Evolutionary conservation across 2,329 filamentous ascomycete species (phyloP).

Genomic region (Fusarium floridanum): DNA sequence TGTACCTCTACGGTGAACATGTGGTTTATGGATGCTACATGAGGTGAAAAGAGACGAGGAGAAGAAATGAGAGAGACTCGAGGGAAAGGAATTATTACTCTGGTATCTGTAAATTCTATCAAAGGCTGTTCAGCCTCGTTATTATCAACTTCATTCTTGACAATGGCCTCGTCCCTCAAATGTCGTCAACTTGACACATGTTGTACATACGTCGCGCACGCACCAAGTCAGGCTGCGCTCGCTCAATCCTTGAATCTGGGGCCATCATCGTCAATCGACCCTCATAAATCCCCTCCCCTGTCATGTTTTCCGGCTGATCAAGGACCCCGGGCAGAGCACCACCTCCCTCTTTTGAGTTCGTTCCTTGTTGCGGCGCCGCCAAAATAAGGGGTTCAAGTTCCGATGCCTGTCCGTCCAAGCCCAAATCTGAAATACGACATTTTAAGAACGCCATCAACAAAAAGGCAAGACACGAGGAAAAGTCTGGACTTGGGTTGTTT

Average conservation of each 20-base stretch:
- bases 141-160: neutral
- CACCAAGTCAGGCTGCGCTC: neutral
- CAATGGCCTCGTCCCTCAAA: neutral
- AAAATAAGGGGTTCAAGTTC: conserved; percentile 11
- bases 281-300: neutral
- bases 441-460: neutral
- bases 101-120: neutral
- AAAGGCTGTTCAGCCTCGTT: neutral
- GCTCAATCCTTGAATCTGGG: conserved; percentile 13
- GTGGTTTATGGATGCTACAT: neutral
- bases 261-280: conserved; percentile 35
- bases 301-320: conserved; percentile 9
- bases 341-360: conserved; percentile 15
- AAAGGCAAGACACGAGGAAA: conserved; percentile 5
- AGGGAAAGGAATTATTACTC: neutral
- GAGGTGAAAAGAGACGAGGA: neutral
- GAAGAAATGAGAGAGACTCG: neutral
- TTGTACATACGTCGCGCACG: neutral
- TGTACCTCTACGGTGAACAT: neutral
- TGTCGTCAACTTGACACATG: conserved; percentile 3
- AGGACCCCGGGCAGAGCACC: conserved; percentile 3
- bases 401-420: neutral
- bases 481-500: neutral
- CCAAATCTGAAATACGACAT: conserved; percentile 6
- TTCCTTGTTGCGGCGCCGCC: conserved; percentile 19